phyloP scores from a whole-genome alignment of 2,329 filamentous ascomycete genomes.

The Nemania sp. region DNA sequence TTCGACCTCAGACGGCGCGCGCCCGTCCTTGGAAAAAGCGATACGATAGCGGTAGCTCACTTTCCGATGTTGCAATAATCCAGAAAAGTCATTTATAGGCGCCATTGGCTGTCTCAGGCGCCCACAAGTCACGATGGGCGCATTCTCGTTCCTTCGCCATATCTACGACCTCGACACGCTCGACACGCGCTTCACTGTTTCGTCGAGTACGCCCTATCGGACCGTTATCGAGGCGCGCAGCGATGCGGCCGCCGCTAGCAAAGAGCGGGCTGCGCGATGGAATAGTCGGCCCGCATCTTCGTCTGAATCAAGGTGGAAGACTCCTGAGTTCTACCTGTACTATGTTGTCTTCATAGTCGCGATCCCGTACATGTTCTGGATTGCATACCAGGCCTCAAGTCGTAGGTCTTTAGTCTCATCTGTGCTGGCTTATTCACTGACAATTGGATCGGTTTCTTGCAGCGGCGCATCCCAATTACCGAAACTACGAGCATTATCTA shows the following conservation, averaged over 20 bases:
- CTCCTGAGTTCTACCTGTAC: constrained; percentile 84
- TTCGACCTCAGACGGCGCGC: too few relatives aligned
- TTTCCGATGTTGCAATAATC: constrained; percentile 25
- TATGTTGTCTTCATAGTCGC: constrained; percentile 65
- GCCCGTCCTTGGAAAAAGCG: too few relatives aligned
- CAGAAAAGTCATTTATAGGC: constrained; percentile 19
- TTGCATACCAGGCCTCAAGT: constrained; percentile 82
- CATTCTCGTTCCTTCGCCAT: constrained; percentile 41
- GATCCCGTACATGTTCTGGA: constrained; percentile 88
- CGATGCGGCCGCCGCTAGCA: constrained; percentile 46
- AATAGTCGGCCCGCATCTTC: constrained; percentile 43
- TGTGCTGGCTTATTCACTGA: not conserved
- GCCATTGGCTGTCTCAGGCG: constrained; percentile 19
- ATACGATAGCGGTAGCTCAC: too few relatives aligned
- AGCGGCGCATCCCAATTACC: constrained; percentile 83
- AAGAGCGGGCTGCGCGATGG: constrained; percentile 48
- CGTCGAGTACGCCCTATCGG: constrained; percentile 69
- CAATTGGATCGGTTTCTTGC: too few relatives aligned
- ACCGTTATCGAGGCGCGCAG: constrained; percentile 55
- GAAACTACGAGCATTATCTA: constrained; percentile 71
- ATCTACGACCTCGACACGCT: constrained; percentile 69
- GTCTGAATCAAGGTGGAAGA: constrained; percentile 75
- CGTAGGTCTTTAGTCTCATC: constrained; percentile 52
- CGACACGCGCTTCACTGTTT: constrained; percentile 66
- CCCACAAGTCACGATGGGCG: constrained; percentile 44